phyloP scores from a whole-genome alignment of 768 basidiomycete species.

The Trichaptum fuscoviolaceum region DNA sequence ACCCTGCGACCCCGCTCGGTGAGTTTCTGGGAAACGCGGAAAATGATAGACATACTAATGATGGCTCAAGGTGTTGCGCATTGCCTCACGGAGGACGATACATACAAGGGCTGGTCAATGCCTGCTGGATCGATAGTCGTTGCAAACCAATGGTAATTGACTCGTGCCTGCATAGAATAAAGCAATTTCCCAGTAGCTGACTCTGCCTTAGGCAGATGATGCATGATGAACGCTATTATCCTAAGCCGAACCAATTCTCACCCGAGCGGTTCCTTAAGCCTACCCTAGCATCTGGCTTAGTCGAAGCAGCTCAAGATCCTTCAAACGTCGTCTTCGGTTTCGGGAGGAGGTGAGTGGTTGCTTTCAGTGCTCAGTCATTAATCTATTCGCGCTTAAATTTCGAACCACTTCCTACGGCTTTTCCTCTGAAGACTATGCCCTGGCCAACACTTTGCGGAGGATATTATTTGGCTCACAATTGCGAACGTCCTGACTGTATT shows the following conservation, averaged over 20 bases:
- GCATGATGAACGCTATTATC: slow-evolving; percentile 26
- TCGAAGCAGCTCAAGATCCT: slow-evolving; percentile 23
- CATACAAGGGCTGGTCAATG: slow-evolving; percentile 48
- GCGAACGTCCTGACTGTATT: slow-evolving; percentile 38
- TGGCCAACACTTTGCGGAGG: slow-evolving; percentile 38
- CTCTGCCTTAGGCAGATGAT: slow-evolving; percentile 10
- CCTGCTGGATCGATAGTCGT: slow-evolving; percentile 29
- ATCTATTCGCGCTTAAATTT: neutral
- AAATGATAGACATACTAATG: neutral
- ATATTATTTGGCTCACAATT: slow-evolving; percentile 38
- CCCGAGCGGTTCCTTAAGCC: slow-evolving; percentile 48
- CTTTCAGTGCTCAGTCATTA: neutral
- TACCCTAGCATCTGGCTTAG: neutral
- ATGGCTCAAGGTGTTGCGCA: slow-evolving; percentile 31
- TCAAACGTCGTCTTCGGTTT: slow-evolving; percentile 34
- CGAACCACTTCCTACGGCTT: slow-evolving; percentile 16
- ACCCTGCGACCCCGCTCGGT: neutral
- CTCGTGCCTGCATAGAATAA: neutral
- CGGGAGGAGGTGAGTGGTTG: slow-evolving; percentile 23
- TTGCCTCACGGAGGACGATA: slow-evolving; percentile 50
- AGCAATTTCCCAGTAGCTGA: neutral
- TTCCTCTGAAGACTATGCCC: slow-evolving; percentile 29
- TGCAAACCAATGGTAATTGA: slow-evolving; percentile 29
- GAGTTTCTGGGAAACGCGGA: neutral
- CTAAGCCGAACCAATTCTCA: slow-evolving; percentile 45